A percentile compares a stretch with the other conserved stretches of the same genome.
These are phyloP conservation scores for Talaromyces proteolyticus DNA, from an alignment of 495 filamentous ascomycete genomes.

Conservation along the genomic window DNA sequence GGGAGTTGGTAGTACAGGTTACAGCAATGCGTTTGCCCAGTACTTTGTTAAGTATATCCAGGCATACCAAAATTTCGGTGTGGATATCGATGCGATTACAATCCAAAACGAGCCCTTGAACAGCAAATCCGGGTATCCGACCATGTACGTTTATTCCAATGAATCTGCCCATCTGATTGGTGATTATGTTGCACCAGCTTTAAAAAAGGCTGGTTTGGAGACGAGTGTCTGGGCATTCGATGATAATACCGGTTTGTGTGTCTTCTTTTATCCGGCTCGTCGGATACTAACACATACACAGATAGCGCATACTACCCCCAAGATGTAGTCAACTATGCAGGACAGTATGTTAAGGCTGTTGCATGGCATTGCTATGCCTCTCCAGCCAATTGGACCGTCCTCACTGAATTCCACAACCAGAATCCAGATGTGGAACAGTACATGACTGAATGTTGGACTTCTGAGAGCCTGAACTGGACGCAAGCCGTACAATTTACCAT, in stretches of 20 bases:
- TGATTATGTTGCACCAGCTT: constrained; percentile 42
- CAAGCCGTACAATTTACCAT: constrained; percentile 47
- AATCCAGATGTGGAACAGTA: constrained; percentile 43
- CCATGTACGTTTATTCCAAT: constrained; percentile 46
- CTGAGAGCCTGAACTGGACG: constrained; percentile 37
- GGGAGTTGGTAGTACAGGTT: constrained; percentile 16
- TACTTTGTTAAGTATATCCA: constrained; percentile 55
- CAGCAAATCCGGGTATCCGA: constrained; percentile 44
- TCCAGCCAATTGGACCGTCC: constrained; percentile 41
- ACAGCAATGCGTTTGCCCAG: constrained; percentile 36
- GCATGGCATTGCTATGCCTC: constrained; percentile 54
- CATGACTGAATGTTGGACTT: constrained; percentile 57
- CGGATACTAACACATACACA: neutral
- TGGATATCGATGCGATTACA: constrained; percentile 46
- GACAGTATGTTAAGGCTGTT: constrained; percentile 36
- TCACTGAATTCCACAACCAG: constrained; percentile 39
- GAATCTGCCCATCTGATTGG: constrained; percentile 42
- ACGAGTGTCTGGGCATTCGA: constrained; percentile 51
- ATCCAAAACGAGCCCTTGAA: constrained; percentile 55
- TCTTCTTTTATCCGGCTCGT: neutral
- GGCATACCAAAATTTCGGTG: constrained; percentile 36
- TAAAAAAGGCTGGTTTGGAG: constrained; percentile 30
- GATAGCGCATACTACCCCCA: constrained; percentile 39
- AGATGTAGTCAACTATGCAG: constrained; percentile 37
- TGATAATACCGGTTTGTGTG: constrained; percentile 46